phyloP scores from a whole-genome alignment of 2,329 filamentous ascomycete species.

The Dendrostoma leiphaemia region DNA sequence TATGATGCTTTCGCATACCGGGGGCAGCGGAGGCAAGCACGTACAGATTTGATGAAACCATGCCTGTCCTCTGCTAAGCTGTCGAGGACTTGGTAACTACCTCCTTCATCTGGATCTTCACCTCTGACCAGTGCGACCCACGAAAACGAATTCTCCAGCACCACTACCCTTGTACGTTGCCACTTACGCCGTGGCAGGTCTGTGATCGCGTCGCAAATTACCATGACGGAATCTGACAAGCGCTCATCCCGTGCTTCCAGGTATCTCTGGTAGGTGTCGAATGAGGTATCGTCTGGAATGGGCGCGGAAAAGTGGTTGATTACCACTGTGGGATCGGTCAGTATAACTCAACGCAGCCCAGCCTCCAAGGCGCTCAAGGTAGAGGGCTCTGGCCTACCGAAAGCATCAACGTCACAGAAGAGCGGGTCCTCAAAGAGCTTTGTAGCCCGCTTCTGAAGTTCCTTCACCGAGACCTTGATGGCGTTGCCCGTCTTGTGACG shows the following conservation, averaged over 20 bases:
- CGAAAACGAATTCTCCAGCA: background rate
- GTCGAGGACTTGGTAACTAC: background rate
- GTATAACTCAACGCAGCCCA: too few relatives aligned
- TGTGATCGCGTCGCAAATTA: background rate
- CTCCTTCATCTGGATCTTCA: background rate
- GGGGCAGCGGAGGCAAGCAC: background rate
- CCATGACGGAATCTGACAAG: background rate
- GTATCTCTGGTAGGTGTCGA: background rate
- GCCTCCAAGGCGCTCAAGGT: too few relatives aligned
- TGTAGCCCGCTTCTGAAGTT: background rate
- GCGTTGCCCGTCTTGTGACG: background rate
- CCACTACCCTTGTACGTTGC: background rate
- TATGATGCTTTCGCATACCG: too few relatives aligned
- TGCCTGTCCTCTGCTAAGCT: too few relatives aligned
- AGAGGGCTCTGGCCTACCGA: background rate
- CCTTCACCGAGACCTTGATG: background rate
- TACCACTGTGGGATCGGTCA: background rate
- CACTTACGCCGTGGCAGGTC: background rate
- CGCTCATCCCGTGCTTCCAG: background rate
- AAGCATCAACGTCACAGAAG: background rate
- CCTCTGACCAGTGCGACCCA: background rate
- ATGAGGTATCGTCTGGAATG: background rate
- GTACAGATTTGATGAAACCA: too few relatives aligned
- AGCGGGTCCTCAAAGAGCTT: background rate
- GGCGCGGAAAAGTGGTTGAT: background rate